Evolutionary conservation across 1,139 yeast species (phyloP), one percentile per base, ranked within the genome.

Genomic region (Candida labiduridarum): DNA sequence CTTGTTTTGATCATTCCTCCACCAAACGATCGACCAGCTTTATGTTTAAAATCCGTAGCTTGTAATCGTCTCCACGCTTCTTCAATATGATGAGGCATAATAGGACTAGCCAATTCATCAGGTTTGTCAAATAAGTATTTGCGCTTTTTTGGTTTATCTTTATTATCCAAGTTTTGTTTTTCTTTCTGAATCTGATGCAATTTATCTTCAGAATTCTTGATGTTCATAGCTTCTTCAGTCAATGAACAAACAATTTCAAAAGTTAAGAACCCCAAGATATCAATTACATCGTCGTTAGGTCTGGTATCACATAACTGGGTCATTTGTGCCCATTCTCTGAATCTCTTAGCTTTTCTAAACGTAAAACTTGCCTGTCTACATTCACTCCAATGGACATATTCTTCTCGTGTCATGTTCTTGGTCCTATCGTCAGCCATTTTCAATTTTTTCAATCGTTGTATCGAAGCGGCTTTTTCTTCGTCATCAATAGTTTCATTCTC

Each of bases 301-400:
- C 95, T 83, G 18, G 95, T 83, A 56, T 95, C 99, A 16, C 96
- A 87, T 45, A 95, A 70, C 50, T 84, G 87, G 0, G 90, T 72
- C 46, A 94, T 83, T 16, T 95, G 96, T 7, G 96, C 95, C 99
- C 99, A 94, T 64, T 94, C 99, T 62, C 96, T 80, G 64, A 94
- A 94, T 62, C 97, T 76, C 65, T 92, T 90, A 15, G 89, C 89
- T 66, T 95, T 94, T 60, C 98, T 79, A 62, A 91, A 94, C 0
- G 99, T 95, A 65, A 94, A 95, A 50, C 96, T 86, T 1, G 99
- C 99, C 66, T 94, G 99, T 57, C 99, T 82, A 70, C 99, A 94
- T 65, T 94, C 99, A 12, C 96, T 88, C 97, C 98, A 94, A 66
- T 95, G 99, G 15, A 92, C 99, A 61, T 94, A 94, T 65, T 94